These are phyloP conservation scores for Xylaria acuta DNA, from an alignment of 495 filamentous ascomycete genomes.

Conservation along the genomic window DNA sequence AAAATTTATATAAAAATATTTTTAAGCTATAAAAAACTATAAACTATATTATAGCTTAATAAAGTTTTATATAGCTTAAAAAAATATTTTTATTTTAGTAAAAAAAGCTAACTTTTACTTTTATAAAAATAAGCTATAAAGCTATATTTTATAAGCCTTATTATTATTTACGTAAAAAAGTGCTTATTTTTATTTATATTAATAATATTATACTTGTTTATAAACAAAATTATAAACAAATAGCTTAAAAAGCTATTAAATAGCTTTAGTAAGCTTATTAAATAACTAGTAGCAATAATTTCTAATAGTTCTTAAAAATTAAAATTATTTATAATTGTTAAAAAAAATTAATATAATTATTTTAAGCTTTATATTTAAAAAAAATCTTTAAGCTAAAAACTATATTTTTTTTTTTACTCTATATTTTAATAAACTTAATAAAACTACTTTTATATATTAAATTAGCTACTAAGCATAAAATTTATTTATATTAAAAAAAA, in stretches of 20 bases:
- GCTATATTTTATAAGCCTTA: background rate
- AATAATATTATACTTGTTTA: background rate
- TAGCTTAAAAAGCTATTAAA: background rate
- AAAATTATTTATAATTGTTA: background rate
- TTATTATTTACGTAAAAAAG: too few species aligned
- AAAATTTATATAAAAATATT: slow-evolving; percentile 5
- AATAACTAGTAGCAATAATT: background rate
- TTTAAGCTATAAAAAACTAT: background rate
- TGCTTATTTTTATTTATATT: slow-evolving; percentile 10
- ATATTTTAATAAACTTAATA: too few species aligned
- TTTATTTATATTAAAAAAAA: too few species aligned
- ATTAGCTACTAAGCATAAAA: too few species aligned
- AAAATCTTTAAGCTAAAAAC: background rate
- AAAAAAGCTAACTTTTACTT: background rate
- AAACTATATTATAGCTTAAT: background rate
- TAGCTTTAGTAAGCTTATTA: background rate
- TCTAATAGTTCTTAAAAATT: slow-evolving; percentile 1
- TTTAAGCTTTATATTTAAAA: background rate
- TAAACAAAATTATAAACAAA: too few species aligned
- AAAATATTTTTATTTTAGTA: background rate
- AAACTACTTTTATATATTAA: too few species aligned
- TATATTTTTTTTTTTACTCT: too few species aligned
- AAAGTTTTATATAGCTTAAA: background rate
- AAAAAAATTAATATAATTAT: background rate
- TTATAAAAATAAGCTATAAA: background rate